Base-by-base conservation (phyloP, 176 grass and related monocot species). In the Zoysia japonica region DNA sequence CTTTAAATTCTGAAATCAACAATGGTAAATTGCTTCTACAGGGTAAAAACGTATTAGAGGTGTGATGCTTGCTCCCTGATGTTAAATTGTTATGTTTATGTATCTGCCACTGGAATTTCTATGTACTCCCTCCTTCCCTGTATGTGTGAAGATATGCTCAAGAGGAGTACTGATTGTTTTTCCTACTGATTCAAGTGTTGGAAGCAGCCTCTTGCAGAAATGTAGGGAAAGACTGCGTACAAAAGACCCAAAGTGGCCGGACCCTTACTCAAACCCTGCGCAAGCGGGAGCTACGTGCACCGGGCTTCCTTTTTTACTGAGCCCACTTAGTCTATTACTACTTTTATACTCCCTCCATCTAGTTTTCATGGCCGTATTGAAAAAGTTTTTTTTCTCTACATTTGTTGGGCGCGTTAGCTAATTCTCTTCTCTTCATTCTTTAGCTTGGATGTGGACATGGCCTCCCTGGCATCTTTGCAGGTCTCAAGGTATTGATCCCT, bases 361-460 rank as follows among this genome's bases (percentile, higher is more conserved):
- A 28, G 28, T 28, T 28, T 28, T 28, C 28, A 28, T 28, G 28
- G 28, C 28, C 28, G 28, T 28, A 28, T 28, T 28, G 28, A 0
- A 28, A 28, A 28, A 28, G 28, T 0, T 28, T 28, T 28, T 28
- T 28, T 28, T 28, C 28, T 28, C 28, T 28, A 28, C 28, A 28
- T 28, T 28, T 28, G 28, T 28, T 28, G 28, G 28, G 28, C 28
- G 28, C 0, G 19, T 72, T 65, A 56, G 77, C 71, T 81, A 75
- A 28, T 28, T 28, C 28, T 76, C 71, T 72, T 79, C 9, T 74
- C 68, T 51, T 94, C 64, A 19, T 87, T 46, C 74, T 82, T 69
- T 71, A 99, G 96, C 78, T 99, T 86, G 96, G 92, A 85, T 99
- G 96, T 76, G 92, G 96, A 68, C 96, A 95, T 80, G 96, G 92